A percentile compares a stretch with the other conserved stretches of the same genome.
These are phyloP conservation scores for Strigomonas culicis DNA, from an alignment of 208 protist genomes.

Conservation along the genomic window DNA sequence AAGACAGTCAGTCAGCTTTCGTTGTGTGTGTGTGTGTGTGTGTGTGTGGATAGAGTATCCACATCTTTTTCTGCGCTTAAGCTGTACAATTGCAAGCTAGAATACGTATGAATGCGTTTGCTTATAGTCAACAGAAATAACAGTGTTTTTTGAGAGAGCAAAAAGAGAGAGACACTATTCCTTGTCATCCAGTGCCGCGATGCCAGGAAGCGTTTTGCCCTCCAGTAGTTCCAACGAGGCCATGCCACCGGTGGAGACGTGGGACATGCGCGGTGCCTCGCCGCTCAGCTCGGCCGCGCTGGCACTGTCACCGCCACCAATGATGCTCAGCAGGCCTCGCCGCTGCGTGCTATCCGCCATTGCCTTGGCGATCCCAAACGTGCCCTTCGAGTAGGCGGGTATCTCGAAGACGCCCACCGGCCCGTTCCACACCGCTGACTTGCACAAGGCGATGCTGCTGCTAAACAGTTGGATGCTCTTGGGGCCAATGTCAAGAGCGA, in stretches of 20 bases:
- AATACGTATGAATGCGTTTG: background rate
- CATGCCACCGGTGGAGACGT: constrained; percentile 97
- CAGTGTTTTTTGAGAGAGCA: no score
- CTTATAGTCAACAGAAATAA: background rate
- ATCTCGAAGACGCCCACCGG: constrained; percentile 98
- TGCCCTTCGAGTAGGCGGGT: constrained; percentile 92
- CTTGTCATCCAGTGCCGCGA: constrained; percentile 82
- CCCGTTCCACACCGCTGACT: constrained; percentile 97
- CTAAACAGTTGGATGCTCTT: constrained; percentile 82
- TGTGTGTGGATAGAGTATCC: background rate
- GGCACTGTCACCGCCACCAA: constrained; percentile 97
- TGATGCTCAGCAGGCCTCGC: constrained; percentile 80
- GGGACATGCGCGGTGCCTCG: constrained; percentile 92
- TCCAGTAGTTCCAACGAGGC: constrained; percentile 99
- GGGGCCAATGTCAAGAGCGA: constrained; percentile 97
- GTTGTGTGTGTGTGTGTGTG: constrained; percentile 7
- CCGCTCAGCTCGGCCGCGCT: constrained; percentile 91
- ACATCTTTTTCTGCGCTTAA: background rate
- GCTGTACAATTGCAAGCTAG: background rate
- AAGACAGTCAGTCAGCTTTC: no score
- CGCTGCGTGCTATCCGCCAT: constrained; percentile 69
- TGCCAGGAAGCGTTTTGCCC: constrained; percentile 91
- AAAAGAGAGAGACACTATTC: constrained; percentile 16
- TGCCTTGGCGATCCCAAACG: constrained; percentile 77
- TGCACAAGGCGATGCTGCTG: constrained; percentile 70